Base-by-base conservation (phyloP, 1,139 yeast species). In the Zygoascus sp. region DNA sequence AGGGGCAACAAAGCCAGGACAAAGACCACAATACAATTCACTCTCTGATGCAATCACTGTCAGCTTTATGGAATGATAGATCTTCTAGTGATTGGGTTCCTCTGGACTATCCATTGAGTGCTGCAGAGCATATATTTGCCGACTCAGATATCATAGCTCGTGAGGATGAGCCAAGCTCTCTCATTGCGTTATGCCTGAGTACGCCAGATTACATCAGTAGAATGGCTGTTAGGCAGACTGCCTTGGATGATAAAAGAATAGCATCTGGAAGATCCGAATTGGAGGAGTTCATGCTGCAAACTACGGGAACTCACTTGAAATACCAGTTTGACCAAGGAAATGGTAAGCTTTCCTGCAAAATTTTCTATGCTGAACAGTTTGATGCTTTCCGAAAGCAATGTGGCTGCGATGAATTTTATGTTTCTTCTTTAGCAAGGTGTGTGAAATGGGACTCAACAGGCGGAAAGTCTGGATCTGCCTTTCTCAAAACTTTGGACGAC, bases 1-100 rank as follows among this genome's bases (percentile, higher is more conserved):
- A 27, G 8, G 38, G 38, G 3, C 13, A 32, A 46, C 5, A 47
- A 39, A 9, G 70, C 56, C 70, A 72, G 2, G 97, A 88, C 59
- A 79, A 79, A 20, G 45, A 42, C 19, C 40, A 35, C 21, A 42
- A 25, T 16, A 42, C 45, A n/a, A 42, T 42, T 56, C 78, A 81
- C 28, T 83, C 96, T 0, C 65, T 94, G 28, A 76, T 94, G 68
- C 88, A 87, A 58, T 81, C 96, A 0, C 70, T 94, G 49, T 80
- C 96, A 0, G 88, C 83, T 58, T 90, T 92, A 66, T 92, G 98
- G 98, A 97, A 97, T 0, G 98, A 94, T 66, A 70, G 98, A 57
- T 86, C 97, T 1, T 92, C 97, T 0, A 85, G 96, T 2, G 76
- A 94, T 19, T 94, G 98, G 98, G 89, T 86, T 55, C 95, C 97